phyloP scores from a whole-genome alignment of 1,139 yeast species.

The Scheffersomyces stambukii region DNA sequence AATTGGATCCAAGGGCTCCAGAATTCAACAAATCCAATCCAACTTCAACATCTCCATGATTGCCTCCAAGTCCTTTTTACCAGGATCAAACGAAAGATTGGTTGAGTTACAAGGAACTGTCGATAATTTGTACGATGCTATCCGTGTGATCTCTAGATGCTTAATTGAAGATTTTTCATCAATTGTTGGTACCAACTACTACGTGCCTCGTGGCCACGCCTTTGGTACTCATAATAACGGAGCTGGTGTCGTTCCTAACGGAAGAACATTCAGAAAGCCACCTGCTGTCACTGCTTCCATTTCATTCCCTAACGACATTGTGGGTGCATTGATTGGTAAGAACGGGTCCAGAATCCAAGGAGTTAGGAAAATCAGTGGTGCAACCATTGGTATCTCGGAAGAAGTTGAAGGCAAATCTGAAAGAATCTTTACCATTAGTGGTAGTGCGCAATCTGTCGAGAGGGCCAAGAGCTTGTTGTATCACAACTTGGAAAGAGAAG shows the following conservation, averaged over 20 bases:
- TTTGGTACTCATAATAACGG: conserved; percentile 5
- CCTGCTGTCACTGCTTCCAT: conserved; percentile 27
- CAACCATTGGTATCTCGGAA: conserved; percentile 74
- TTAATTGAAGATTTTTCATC: conserved; percentile 68
- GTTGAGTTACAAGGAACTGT: conserved; percentile 87
- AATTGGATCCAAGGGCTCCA: conserved; percentile 79
- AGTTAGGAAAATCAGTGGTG: conserved; percentile 75
- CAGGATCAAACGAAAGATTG: conserved; percentile 80
- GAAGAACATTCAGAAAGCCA: conserved; percentile 3
- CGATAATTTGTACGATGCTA: conserved; percentile 54
- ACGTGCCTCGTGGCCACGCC: conserved; percentile 48
- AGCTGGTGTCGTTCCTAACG: conserved; percentile 5
- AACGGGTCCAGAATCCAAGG: conserved; percentile 86
- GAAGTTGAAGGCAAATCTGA: conserved; percentile 63
- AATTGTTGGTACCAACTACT: conserved; percentile 62
- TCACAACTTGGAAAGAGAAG: conserved; percentile 76
- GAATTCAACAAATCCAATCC: conserved; percentile 80
- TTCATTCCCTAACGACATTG: conserved; percentile 75
- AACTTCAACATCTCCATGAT: conserved; percentile 72
- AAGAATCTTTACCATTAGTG: conserved; percentile 70
- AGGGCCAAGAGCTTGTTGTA: conserved; percentile 65
- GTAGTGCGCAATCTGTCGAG: conserved; percentile 61
- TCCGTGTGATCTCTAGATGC: conserved; percentile 66
- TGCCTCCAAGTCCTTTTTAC: conserved; percentile 81
- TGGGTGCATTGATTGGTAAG: conserved; percentile 88